Conservation (phyloP, 164 flowering plant species). For the Litsea cubeba region DNA sequence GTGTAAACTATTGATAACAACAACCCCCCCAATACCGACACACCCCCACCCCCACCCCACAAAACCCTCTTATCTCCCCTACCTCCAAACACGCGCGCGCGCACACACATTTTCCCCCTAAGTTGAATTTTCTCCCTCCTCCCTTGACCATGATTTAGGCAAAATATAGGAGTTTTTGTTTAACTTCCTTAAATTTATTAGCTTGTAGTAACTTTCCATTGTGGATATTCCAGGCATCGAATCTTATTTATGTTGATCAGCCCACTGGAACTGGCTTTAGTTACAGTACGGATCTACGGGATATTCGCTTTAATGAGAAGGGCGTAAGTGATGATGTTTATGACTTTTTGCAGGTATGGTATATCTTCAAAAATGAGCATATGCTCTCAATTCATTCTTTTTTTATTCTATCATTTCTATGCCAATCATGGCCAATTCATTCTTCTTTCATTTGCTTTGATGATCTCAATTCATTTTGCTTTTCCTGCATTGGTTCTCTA, state of each 20-base stretch:
- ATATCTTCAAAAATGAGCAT: background rate
- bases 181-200: too few relatives aligned
- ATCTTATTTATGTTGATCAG: conserved; percentile 38
- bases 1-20: too few relatives aligned
- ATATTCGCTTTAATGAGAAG: conserved; percentile 28
- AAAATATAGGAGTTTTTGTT: background rate
- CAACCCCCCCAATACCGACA: too few relatives aligned
- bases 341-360: conserved; percentile 43
- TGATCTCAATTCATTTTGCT: background rate
- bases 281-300: conserved; percentile 28
- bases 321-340: conserved; percentile 38
- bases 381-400: background rate
- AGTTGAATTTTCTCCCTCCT: too few relatives aligned
- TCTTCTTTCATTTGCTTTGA: background rate
- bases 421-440: background rate
- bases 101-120: too few relatives aligned
- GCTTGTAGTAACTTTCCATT: background rate
- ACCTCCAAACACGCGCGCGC: too few relatives aligned
- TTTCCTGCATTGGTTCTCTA: conserved; percentile 12
- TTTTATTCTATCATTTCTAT: too few relatives aligned
- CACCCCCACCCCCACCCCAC: too few relatives aligned
- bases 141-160: background rate
- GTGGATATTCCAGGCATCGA: conserved; percentile 28
- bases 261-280: conserved; percentile 48
- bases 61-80: too few relatives aligned